Evolutionary conservation across 805 yeast genomes (phyloP).

Genomic region (Saccharomycopsis sp.): DNA sequence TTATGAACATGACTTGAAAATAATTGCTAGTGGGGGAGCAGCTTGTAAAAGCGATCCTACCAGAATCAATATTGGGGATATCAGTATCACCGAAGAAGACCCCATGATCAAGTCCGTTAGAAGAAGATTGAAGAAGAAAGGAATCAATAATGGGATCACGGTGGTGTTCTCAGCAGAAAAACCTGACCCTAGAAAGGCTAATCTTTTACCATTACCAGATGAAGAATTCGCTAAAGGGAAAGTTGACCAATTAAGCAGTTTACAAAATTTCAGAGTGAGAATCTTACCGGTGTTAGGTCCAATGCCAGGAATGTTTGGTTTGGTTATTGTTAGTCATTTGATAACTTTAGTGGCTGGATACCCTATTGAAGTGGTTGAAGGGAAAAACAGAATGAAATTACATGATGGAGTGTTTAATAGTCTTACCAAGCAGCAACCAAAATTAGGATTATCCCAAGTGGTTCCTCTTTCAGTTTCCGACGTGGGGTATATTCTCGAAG

Average conservation of each 20-base stretch:
- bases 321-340: conserved; percentile 77
- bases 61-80: conserved; percentile 79
- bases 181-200: conserved; percentile 92
- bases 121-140: conserved; percentile 69
- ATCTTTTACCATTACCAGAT: conserved; percentile 74
- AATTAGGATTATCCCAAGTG: conserved; percentile 69
- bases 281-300: conserved; percentile 94
- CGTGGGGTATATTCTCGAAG: conserved; percentile 77
- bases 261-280: conserved; percentile 85
- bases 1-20: conserved; percentile 45
- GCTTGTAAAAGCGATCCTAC: conserved; percentile 95
- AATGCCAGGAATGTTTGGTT: conserved; percentile 93
- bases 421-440: conserved; percentile 76
- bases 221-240: conserved; percentile 71
- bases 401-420: conserved; percentile 79
- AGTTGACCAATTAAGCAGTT: conserved; percentile 78
- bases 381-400: conserved; percentile 74
- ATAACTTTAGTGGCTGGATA: conserved; percentile 76
- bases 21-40: conserved; percentile 93
- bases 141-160: conserved; percentile 67
- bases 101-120: conserved; percentile 84
- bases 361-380: conserved; percentile 84
- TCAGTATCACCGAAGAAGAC: conserved; percentile 86
- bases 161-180: conserved; percentile 91
- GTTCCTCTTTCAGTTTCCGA: conserved; percentile 68